Conservation (phyloP, 768 basidiomycete genomes). For the Porphyrellus cyaneotinctus region DNA sequence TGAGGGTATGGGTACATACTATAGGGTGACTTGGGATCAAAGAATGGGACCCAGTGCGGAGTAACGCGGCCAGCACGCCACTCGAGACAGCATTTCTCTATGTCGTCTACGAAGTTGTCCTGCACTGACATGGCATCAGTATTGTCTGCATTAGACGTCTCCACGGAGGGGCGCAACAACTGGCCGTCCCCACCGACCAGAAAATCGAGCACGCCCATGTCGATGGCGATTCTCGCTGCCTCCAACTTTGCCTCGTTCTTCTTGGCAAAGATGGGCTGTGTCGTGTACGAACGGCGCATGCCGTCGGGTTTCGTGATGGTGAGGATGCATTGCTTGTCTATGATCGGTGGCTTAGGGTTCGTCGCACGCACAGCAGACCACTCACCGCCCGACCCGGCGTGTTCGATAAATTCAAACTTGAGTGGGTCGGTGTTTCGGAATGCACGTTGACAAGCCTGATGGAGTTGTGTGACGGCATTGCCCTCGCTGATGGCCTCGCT, state of each 20-base stretch:
- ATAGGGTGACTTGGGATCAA: constrained; percentile 41
- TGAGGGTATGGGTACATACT: constrained; percentile 32
- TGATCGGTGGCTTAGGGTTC: constrained; percentile 2
- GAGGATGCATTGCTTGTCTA: constrained; percentile 59
- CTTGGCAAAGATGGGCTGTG: constrained; percentile 40
- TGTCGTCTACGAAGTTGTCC: constrained; percentile 32
- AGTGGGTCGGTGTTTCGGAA: constrained; percentile 41
- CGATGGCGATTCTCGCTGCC: constrained; percentile 51
- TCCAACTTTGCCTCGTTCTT: constrained; percentile 52
- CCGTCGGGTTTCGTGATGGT: constrained; percentile 58
- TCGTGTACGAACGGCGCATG: constrained; percentile 48
- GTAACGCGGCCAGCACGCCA: constrained; percentile 51
- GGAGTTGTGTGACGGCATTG: constrained; percentile 34
- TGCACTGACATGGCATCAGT: neutral
- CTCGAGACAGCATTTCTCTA: constrained; percentile 51
- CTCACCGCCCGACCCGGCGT: constrained; percentile 35
- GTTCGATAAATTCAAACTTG: constrained; percentile 47
- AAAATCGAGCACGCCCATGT: constrained; percentile 60
- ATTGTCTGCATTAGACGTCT: neutral
- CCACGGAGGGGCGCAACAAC: neutral
- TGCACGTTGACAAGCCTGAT: constrained; percentile 39
- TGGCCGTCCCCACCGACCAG: constrained; percentile 44
- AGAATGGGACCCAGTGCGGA: constrained; percentile 51
- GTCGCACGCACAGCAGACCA: neutral
- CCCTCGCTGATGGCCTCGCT: constrained; percentile 5